Conservation (phyloP, 768 basidiomycete species). For the Lactarius deliciosus region DNA sequence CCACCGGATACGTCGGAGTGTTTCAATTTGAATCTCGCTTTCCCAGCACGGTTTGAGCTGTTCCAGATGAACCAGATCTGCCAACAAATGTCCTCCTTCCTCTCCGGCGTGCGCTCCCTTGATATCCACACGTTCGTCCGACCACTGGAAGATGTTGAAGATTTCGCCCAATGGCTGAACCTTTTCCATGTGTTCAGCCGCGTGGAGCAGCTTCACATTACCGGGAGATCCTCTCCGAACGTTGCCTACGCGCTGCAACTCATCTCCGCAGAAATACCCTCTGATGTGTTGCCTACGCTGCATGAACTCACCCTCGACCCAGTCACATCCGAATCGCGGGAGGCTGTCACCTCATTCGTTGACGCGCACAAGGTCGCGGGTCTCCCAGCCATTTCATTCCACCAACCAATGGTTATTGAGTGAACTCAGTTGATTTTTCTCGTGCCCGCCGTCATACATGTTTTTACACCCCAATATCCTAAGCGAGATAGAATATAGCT, state of each 20-base stretch:
- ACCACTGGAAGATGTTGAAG: not conserved
- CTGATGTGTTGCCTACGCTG: conserved; percentile 4
- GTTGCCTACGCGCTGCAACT: not conserved
- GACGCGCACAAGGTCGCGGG: not conserved
- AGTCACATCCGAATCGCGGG: not conserved
- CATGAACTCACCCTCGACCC: not conserved
- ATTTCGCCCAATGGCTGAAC: not conserved
- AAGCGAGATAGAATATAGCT: no score
- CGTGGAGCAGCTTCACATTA: not conserved
- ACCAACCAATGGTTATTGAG: no score
- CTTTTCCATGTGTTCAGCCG: conserved; percentile 5
- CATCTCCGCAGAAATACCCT: no score
- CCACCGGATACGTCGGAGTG: not conserved
- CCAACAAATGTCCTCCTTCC: not conserved
- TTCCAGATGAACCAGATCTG: conserved; percentile 2
- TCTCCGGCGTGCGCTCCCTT: not conserved
- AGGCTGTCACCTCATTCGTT: conserved; percentile 1
- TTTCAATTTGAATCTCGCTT: not conserved
- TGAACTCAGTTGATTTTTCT: no score
- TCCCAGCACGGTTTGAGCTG: not conserved
- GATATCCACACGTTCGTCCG: not conserved
- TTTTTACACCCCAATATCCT: no score
- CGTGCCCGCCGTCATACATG: no score
- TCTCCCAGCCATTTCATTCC: not conserved
- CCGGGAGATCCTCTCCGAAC: not conserved